Base-by-base conservation (phyloP, 805 yeast genomes). In the Kodamaea nitidulidarum region DNA sequence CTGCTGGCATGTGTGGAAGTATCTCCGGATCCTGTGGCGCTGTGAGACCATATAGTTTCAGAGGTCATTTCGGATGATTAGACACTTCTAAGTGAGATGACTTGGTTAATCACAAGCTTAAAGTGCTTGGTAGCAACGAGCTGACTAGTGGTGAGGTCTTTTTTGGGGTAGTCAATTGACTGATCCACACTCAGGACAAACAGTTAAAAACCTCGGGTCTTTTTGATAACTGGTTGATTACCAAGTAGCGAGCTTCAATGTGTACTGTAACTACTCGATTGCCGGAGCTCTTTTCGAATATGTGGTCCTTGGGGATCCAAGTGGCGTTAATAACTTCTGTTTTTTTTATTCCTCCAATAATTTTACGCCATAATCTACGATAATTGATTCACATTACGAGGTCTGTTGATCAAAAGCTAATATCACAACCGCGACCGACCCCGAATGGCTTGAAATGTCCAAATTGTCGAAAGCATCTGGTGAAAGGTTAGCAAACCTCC, bases 1-100 rank as follows among this genome's bases (percentile, higher is more conserved):
- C 21, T 30, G 38, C 39, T 28, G 15, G 38, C 45, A 40, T 38
- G 41, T 15, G 50, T 45, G 15, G 46, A 43, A 10, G 41, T 33
- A 12, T 17, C 14, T 18, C 32, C 21, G 11, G 36, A 25, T n/a
- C 36, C 20, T 10, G 22, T n/a, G 27, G 36, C 39, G 31, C 42
- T 31, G 47, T 55, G 62, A 15, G 71, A 63, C 71, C 71, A 66
- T 39, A 67, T 67, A n/a, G 73, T 66, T 49, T 67, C 73, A 1
- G 65, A 54, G 30, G 61, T 61, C 67, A 61, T 63, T 3, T 27
- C 31, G n/a, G n/a, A n/a, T n/a, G n/a, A n/a, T n/a, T n/a, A n/a
- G n/a, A n/a, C n/a, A n/a, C n/a, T n/a, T n/a, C n/a, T n/a, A n/a
- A n/a, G n/a, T n/a, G n/a, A 25, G 14, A n/a, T 10, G 14, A 25